Percentiles rank a stretch among this genome's conserved stretches.
Evolutionary conservation across 2,329 filamentous ascomycete genomes (phyloP).

Genomic region (Aureobasidium sp.): DNA sequence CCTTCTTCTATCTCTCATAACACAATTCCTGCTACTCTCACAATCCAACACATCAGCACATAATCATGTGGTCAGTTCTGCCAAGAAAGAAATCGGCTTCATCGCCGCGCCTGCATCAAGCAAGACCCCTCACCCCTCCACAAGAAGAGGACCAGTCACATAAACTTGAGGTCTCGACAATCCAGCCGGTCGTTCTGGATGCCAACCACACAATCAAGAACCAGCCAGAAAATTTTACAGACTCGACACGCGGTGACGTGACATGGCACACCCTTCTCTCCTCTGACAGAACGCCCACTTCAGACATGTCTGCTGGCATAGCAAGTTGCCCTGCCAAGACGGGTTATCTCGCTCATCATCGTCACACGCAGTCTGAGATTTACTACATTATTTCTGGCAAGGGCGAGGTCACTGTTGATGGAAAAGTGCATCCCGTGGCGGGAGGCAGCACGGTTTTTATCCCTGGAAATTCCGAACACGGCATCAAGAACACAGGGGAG

Average conservation of each 20-base stretch:
- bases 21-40: no score
- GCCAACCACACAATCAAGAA: neutral
- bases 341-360: constrained; percentile 34
- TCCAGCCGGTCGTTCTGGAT: neutral
- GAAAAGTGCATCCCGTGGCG: constrained; percentile 27
- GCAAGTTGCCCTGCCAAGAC: constrained; percentile 29
- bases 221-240: neutral
- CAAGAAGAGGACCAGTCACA: neutral
- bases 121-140: neutral
- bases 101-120: neutral
- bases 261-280: constrained; percentile 39
- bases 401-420: constrained; percentile 36
- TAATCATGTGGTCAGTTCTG: constrained; percentile 5
- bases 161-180: neutral
- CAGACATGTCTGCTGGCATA: constrained; percentile 33
- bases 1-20: neutral
- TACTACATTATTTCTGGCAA: constrained; percentile 37
- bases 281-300: constrained; percentile 23
- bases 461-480: constrained; percentile 40
- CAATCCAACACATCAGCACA: neutral
- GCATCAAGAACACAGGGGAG: constrained; percentile 22
- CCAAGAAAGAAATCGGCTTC: neutral
- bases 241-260: constrained; percentile 20
- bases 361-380: constrained; percentile 38
- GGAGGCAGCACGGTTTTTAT: constrained; percentile 36